phyloP scores from a whole-genome alignment of 192 early-diverging fungal species.

The Podila minutissima region DNA sequence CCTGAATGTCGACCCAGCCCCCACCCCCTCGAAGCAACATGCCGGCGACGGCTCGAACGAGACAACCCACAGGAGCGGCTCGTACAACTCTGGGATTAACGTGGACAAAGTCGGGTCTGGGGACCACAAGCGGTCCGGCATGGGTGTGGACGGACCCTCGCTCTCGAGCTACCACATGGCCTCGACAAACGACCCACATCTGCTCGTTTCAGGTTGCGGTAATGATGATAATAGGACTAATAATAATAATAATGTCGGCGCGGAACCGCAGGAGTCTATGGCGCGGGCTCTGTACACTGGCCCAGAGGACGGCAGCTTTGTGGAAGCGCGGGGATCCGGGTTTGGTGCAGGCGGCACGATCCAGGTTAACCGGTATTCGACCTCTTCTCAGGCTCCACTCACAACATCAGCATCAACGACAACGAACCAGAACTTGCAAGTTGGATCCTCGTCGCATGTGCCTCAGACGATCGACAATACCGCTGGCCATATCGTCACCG shows the following conservation, averaged over 20 bases:
- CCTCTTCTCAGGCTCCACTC: no score
- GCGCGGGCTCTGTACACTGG: no score
- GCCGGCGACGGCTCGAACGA: constrained; percentile 25
- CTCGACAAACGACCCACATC: neutral
- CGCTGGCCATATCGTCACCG: neutral
- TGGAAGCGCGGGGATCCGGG: no score
- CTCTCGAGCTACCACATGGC: constrained; percentile 9
- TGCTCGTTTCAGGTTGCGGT: neutral
- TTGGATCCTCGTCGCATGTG: neutral
- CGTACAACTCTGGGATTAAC: constrained; percentile 18
- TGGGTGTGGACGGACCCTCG: constrained; percentile 20
- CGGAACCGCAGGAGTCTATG: no score
- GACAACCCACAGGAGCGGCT: constrained; percentile 1
- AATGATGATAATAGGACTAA: neutral
- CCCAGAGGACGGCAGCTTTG: no score
- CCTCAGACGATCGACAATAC: neutral
- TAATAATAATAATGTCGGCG: neutral
- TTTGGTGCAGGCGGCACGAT: no score
- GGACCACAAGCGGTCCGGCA: constrained; percentile 10
- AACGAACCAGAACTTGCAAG: neutral
- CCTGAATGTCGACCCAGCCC: constrained; percentile 19
- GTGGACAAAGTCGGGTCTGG: constrained; percentile 12
- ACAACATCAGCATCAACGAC: no score
- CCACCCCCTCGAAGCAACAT: neutral
- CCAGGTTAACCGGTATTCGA: no score